phyloP scores from a whole-genome alignment of 1,284 basidiomycete species.

The Trametes pubescens region DNA sequence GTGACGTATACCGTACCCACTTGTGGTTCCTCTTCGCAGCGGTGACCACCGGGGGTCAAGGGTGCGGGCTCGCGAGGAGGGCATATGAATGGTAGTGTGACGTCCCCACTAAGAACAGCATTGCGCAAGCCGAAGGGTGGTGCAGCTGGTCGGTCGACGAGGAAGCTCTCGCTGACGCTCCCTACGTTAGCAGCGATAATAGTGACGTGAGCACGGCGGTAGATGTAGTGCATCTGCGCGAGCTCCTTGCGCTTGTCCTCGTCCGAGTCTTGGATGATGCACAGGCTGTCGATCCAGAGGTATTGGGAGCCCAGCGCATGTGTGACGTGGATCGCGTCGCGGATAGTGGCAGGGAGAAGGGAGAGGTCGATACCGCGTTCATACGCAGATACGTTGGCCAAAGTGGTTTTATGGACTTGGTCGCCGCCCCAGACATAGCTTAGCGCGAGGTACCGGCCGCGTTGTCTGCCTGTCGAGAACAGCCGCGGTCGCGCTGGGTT shows the following conservation, averaged over 20 bases:
- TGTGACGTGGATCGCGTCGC: slow-evolving; percentile 8
- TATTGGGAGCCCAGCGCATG: slow-evolving; percentile 3
- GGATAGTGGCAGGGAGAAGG: slow-evolving; percentile 10
- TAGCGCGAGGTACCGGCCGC: slow-evolving; percentile 18
- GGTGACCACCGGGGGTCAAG: background rate
- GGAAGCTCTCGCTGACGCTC: background rate
- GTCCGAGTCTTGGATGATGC: slow-evolving; percentile 15
- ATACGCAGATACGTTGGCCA: background rate
- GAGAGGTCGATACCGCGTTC: background rate
- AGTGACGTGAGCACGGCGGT: slow-evolving; percentile 9
- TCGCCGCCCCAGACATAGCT: slow-evolving; percentile 28
- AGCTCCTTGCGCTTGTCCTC: slow-evolving; percentile 14
- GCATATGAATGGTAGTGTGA: slow-evolving; percentile 4
- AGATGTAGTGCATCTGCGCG: slow-evolving; percentile 8
- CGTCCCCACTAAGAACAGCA: no score
- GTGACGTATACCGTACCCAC: slow-evolving; percentile 14
- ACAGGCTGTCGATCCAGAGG: slow-evolving; percentile 14
- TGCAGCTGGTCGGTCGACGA: background rate
- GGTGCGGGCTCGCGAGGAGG: background rate
- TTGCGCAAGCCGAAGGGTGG: no score
- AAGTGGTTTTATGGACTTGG: slow-evolving; percentile 12
- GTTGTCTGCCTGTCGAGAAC: background rate
- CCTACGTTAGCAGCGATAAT: slow-evolving; percentile 1
- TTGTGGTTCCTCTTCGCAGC: background rate
- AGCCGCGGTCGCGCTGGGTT: slow-evolving; percentile 6